Evolutionary conservation across 176 grass and related monocot genomes (phyloP).

Genomic region (Lolium perenne): DNA sequence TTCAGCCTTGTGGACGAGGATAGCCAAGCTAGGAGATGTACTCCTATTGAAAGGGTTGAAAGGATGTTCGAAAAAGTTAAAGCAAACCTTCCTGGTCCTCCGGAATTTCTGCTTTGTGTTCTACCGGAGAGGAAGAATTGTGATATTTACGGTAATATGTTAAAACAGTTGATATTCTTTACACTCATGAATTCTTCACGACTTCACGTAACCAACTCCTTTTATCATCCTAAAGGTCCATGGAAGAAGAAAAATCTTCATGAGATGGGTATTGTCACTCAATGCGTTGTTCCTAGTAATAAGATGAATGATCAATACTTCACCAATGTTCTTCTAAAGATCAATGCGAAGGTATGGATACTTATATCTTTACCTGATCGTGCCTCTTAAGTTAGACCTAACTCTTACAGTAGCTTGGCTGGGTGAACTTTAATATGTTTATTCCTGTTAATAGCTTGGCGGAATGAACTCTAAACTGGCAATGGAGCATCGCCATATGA

Average conservation of each 20-base stretch:
- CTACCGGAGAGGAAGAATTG: conserved; percentile 89
- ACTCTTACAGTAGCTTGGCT: conserved; percentile 64
- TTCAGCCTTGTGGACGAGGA: conserved; percentile 78
- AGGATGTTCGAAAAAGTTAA: conserved; percentile 83
- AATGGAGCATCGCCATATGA: conserved; percentile 55
- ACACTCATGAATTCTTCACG: neutral
- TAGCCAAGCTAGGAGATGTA: conserved; percentile 62
- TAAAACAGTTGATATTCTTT: neutral
- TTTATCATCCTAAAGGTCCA: conserved; percentile 64
- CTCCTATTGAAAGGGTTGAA: conserved; percentile 83
- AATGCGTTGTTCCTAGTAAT: conserved; percentile 78
- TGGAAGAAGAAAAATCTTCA: conserved; percentile 99
- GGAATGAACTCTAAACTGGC: conserved; percentile 77
- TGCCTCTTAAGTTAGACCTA: conserved; percentile 19
- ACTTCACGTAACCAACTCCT: conserved; percentile 1
- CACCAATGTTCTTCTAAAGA: conserved; percentile 94
- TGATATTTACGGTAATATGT: conserved; percentile 76
- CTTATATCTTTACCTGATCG: conserved; percentile 37
- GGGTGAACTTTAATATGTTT: conserved; percentile 53
- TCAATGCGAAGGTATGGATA: conserved; percentile 84
- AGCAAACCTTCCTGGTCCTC: conserved; percentile 54
- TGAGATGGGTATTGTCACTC: conserved; percentile 85
- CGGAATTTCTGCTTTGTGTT: conserved; percentile 92
- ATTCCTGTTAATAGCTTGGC: conserved; percentile 63
- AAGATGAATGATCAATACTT: conserved; percentile 96